Conservation (phyloP, 169 alveolate genomes). For the Plasmodium blacklocki region DNA sequence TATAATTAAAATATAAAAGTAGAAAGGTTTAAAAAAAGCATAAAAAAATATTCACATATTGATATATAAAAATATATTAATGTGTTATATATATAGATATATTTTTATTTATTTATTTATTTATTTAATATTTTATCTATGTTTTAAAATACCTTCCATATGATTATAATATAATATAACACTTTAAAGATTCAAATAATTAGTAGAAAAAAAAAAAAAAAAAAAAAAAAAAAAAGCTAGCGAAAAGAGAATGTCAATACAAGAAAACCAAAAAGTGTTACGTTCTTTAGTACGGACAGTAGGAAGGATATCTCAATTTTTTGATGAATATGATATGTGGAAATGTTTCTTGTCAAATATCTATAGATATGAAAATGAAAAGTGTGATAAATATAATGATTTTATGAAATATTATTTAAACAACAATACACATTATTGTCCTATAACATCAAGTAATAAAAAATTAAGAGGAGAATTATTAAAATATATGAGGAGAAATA, state of each 20-base stretch:
- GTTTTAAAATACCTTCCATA: no score
- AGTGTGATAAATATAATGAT: conserved; percentile 43
- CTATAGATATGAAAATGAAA: conserved; percentile 63
- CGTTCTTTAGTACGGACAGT: conserved; percentile 36
- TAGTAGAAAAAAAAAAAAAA: no score
- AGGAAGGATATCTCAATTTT: conserved; percentile 27
- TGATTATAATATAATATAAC: no score
- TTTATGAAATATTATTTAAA: conserved; percentile 30
- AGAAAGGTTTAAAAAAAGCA: no score
- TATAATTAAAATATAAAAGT: no score
- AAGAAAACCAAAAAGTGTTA: conserved; percentile 28
- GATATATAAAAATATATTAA: no score
- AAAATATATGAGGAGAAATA: conserved; percentile 22
- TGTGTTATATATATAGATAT: no score
- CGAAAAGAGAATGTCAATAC: not conserved
- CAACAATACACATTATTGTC: conserved; percentile 40
- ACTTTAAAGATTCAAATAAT: not conserved
- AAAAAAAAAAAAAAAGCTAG: no score
- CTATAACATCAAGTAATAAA: conserved; percentile 50
- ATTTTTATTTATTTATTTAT: no score
- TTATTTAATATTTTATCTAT: no score
- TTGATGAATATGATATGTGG: conserved; percentile 51
- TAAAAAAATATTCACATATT: no score
- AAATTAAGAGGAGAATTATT: conserved; percentile 46
- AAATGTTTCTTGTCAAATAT: conserved; percentile 43